A percentile compares a stretch with the other conserved stretches of the same genome.
phyloP scores from a whole-genome alignment of 257 asterid genomes.

The Plantago elongata region DNA sequence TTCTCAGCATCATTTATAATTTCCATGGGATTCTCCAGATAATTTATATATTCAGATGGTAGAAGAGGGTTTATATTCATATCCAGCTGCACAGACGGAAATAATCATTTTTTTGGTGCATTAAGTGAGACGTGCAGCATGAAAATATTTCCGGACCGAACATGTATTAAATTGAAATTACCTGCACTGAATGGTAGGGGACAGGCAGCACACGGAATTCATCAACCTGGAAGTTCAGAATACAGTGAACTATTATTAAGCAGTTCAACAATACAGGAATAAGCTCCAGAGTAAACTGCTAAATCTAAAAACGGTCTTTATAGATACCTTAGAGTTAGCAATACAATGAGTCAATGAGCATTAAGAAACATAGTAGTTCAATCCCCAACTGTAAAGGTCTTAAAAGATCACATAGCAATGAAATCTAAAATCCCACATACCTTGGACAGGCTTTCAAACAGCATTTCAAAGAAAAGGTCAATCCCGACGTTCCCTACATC shows the following conservation, averaged over 20 bases:
- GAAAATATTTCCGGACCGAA: no score
- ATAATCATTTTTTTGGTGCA: background rate
- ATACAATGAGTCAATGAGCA: background rate
- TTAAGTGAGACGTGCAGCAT: background rate
- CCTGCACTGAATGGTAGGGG: slow-evolving; percentile 91
- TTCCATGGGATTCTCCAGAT: slow-evolving; percentile 91
- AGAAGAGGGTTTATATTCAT: slow-evolving; percentile 79
- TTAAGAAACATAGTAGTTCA: slow-evolving; percentile 13
- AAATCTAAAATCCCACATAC: slow-evolving; percentile 29
- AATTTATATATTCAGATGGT: slow-evolving; percentile 86
- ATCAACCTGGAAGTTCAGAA: slow-evolving; percentile 63
- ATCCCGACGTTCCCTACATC: slow-evolving; percentile 99
- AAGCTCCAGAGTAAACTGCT: slow-evolving; percentile 17
- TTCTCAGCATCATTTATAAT: slow-evolving; percentile 69
- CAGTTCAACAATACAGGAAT: slow-evolving; percentile 10
- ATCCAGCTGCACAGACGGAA: slow-evolving; percentile 51
- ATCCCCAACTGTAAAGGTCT: background rate
- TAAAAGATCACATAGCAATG: background rate
- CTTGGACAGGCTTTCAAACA: slow-evolving; percentile 96
- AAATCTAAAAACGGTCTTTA: slow-evolving; percentile 7
- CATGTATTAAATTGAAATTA: slow-evolving; percentile 21
- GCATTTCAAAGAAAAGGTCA: slow-evolving; percentile 99
- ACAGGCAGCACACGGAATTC: slow-evolving; percentile 77
- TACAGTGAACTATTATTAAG: slow-evolving; percentile 18
- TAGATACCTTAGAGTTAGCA: background rate